Percentiles rank a stretch among this genome's conserved stretches.
Conservation (phyloP, 495 filamentous ascomycete genomes). For the Xylaria cubensis region DNA sequence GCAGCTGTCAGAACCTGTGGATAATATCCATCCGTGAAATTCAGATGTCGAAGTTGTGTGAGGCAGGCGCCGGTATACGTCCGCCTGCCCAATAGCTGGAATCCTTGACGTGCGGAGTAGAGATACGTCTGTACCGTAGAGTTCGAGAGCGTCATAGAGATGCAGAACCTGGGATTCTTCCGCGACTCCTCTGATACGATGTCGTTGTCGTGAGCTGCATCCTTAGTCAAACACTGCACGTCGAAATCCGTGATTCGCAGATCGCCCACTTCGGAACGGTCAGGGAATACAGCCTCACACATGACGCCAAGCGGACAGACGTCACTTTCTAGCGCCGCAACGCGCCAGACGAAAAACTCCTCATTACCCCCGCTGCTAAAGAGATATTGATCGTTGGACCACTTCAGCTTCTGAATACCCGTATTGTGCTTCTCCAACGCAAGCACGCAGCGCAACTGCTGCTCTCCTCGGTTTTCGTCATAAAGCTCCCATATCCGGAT, state of each 20-base stretch:
- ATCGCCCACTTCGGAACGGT: conserved; percentile 67
- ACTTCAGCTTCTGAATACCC: conserved; percentile 82
- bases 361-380: conserved; percentile 87
- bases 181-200: neutral
- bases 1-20: conserved; percentile 58
- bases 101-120: conserved; percentile 58
- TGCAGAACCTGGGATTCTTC: conserved; percentile 49
- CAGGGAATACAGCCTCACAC: conserved; percentile 67
- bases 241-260: conserved; percentile 79
- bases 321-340: conserved; percentile 59
- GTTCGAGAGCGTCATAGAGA: conserved; percentile 78
- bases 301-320: conserved; percentile 60
- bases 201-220: neutral
- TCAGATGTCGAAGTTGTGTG: conserved; percentile 68
- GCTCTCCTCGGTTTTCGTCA: neutral
- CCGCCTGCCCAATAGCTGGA: conserved; percentile 61
- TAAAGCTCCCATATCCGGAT: conserved; percentile 70
- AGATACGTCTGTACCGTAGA: conserved; percentile 73
- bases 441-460: conserved; percentile 59
- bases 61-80: conserved; percentile 81
- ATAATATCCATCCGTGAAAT: conserved; percentile 28
- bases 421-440: conserved; percentile 76
- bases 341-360: conserved; percentile 85
- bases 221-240: conserved; percentile 37
- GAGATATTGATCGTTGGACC: conserved; percentile 72